phyloP scores from a whole-genome alignment of 177 flowering plant genomes.

The Tripterygium wilfordii region DNA sequence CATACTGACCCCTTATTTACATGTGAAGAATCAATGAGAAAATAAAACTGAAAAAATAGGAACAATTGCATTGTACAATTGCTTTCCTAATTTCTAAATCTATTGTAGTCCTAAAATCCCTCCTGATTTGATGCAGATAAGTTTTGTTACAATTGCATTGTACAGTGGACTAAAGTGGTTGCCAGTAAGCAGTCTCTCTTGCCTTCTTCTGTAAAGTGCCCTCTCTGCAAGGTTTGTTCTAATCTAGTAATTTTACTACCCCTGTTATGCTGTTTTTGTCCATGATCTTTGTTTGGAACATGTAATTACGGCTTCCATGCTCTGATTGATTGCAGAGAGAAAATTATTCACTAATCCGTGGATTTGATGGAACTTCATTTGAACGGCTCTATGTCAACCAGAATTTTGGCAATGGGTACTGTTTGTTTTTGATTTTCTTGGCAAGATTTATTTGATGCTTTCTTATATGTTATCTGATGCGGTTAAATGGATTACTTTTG shows the following conservation, averaged over 20 bases:
- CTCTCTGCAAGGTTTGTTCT: slow-evolving; percentile 75
- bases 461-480: background rate
- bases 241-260: background rate
- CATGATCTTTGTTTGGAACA: background rate
- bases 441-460: background rate
- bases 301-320: background rate
- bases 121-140: slow-evolving; percentile 65
- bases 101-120: too few species aligned
- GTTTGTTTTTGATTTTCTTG: background rate
- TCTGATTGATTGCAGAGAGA: slow-evolving; percentile 50
- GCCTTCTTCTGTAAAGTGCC: slow-evolving; percentile 55
- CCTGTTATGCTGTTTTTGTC: background rate
- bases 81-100: too few species aligned
- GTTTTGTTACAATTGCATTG: slow-evolving; percentile 79
- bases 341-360: slow-evolving; percentile 61
- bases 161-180: slow-evolving; percentile 59
- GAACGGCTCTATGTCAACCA: slow-evolving; percentile 53
- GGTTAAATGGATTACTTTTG: slow-evolving; percentile 2
- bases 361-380: slow-evolving; percentile 55
- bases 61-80: too few species aligned
- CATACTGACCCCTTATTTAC: too few species aligned
- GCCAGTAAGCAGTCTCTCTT: slow-evolving; percentile 24
- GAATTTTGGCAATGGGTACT: slow-evolving; percentile 41
- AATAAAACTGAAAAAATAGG: too few species aligned
- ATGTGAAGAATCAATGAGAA: too few species aligned